Conservation (phyloP, 1,284 basidiomycete species). For the Ustilago tritici region DNA sequence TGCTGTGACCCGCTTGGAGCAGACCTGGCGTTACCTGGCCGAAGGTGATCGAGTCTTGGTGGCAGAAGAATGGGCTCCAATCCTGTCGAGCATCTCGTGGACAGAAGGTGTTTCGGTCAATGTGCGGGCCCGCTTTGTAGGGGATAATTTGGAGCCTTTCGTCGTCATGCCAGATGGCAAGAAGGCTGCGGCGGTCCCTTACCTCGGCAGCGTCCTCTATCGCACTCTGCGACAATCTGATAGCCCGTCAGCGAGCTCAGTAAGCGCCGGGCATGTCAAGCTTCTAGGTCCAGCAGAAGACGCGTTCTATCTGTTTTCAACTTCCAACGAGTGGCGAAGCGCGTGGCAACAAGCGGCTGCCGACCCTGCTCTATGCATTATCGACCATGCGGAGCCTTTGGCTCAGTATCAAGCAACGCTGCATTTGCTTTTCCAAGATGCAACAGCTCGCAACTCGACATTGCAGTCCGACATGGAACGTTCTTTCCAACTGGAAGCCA, state of each 20-base stretch:
- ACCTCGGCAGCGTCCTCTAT: conserved; percentile 51
- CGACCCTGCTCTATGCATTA: conserved; percentile 13
- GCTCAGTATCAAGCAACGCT: conserved; percentile 49
- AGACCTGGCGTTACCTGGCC: conserved; percentile 64
- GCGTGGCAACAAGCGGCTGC: conserved; percentile 23
- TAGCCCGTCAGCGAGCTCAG: background rate
- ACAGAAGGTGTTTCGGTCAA: conserved; percentile 47
- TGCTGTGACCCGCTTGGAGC: conserved; percentile 60
- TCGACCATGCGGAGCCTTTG: conserved; percentile 33
- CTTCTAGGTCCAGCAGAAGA: conserved; percentile 23
- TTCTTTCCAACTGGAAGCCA: conserved; percentile 57
- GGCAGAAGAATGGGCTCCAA: conserved; percentile 56
- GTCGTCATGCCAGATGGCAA: conserved; percentile 20
- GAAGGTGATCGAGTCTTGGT: conserved; percentile 55
- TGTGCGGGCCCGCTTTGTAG: conserved; percentile 39
- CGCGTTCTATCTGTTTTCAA: conserved; percentile 17
- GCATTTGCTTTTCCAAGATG: conserved; percentile 45
- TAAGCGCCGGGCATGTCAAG: conserved; percentile 3
- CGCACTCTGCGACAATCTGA: conserved; percentile 22
- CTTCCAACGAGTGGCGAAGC: conserved; percentile 28
- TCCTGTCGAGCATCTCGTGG: conserved; percentile 63
- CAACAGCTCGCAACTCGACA: conserved; percentile 4
- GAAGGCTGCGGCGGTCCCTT: conserved; percentile 37
- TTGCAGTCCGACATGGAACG: conserved; percentile 35
- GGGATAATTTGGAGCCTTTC: conserved; percentile 22